Percentiles rank a stretch among this genome's conserved stretches.
Evolutionary conservation across 2,329 filamentous ascomycete species (phyloP).

Genomic region (Orbilia blumenaviensis): DNA sequence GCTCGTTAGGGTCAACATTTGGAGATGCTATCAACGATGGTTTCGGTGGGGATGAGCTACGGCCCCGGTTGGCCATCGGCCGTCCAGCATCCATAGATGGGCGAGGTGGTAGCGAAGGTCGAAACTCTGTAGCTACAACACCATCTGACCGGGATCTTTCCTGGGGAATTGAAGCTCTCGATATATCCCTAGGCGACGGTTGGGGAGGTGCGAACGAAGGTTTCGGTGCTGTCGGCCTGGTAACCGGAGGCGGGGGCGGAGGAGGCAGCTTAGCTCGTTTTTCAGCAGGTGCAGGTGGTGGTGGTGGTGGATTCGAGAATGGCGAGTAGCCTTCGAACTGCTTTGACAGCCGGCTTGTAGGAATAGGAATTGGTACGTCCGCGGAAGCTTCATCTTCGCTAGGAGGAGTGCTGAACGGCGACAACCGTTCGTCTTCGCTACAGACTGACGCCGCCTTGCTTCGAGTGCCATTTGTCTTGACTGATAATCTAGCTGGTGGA

Average conservation of each 20-base stretch:
- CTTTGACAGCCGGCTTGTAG: constrained; percentile 39
- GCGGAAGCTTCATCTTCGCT: constrained; percentile 55
- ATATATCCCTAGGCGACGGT: constrained; percentile 21
- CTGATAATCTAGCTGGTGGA: constrained; percentile 52
- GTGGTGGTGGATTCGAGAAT: constrained; percentile 49
- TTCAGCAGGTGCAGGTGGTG: constrained; percentile 32
- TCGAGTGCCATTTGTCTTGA: constrained; percentile 36
- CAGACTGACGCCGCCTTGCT: constrained; percentile 45
- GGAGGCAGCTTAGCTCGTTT: constrained; percentile 48
- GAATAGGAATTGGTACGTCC: constrained; percentile 36
- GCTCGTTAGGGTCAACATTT: constrained; percentile 41
- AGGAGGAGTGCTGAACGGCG: constrained; percentile 58
- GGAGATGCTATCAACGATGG: constrained; percentile 41
- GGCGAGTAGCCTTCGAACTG: constrained; percentile 49
- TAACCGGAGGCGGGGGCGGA: constrained; percentile 58
- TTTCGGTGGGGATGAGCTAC: constrained; percentile 57
- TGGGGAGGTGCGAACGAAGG: constrained; percentile 28
- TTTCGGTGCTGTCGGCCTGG: constrained; percentile 59
- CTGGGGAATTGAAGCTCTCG: not conserved
- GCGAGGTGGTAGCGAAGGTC: constrained; percentile 47
- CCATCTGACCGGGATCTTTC: constrained; percentile 44
- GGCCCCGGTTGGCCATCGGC: constrained; percentile 51
- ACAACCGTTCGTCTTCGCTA: constrained; percentile 55
- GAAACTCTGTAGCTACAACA: constrained; percentile 1
- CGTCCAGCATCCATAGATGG: constrained; percentile 36